Percentiles rank a stretch among this genome's conserved stretches.
These are phyloP conservation scores for Cordyceps tenuipes DNA, from an alignment of 2,329 filamentous ascomycete genomes.

Conservation along the genomic window DNA sequence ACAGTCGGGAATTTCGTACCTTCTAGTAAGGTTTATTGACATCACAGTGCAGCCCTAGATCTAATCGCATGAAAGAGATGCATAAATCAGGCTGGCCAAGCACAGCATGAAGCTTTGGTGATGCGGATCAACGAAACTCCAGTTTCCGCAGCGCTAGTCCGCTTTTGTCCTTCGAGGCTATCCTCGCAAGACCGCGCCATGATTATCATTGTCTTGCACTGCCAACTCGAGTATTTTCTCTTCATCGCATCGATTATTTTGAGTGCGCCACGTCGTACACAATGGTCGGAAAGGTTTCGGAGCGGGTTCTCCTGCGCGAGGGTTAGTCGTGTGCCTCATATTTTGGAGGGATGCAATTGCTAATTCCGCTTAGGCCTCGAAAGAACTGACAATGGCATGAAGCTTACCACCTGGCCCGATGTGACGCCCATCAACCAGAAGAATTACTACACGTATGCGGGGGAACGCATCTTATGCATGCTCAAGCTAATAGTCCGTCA, in stretches of 20 bases:
- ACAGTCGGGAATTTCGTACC: not conserved
- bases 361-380: constrained; percentile 60
- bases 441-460: constrained; percentile 88
- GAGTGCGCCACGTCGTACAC: constrained; percentile 12
- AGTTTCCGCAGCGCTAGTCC: not conserved
- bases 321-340: constrained; percentile 31
- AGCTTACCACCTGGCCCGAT: constrained; percentile 87
- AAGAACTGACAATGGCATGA: constrained; percentile 97
- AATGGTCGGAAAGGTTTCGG: constrained; percentile 59
- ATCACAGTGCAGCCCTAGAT: not conserved
- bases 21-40: not conserved
- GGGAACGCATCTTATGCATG: not conserved
- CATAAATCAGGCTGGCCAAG: not conserved
- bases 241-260: not conserved
- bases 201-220: not conserved
- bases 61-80: not conserved
- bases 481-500: constrained; percentile 28
- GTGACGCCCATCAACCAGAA: constrained; percentile 96
- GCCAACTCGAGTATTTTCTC: not conserved
- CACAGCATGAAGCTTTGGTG: not conserved
- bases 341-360: not conserved
- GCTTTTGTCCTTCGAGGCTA: not conserved
- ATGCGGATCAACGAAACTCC: constrained; percentile 8
- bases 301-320: constrained; percentile 55
- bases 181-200: not conserved